Base-by-base conservation (phyloP, 2,329 filamentous ascomycete genomes). In the Fusarium coicis region DNA sequence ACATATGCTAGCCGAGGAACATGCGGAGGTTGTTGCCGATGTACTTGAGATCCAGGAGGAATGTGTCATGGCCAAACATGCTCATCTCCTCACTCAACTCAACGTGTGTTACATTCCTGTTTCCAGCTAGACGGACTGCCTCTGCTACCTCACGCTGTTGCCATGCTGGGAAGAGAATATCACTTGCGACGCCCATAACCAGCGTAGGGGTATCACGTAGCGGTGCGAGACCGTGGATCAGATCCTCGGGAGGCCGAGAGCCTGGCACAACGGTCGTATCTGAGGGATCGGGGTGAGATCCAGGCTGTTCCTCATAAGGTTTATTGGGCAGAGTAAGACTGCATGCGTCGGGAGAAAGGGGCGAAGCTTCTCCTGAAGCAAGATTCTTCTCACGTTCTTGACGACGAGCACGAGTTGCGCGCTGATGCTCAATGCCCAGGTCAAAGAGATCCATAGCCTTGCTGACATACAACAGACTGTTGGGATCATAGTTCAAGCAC, bases 401-500 rank as follows among this genome's bases (percentile, higher is more conserved):
- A 21, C 95, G 87, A 34, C 94, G 88, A 37, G 85, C 79, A 26
- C 85, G 85, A 5, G 93, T 90, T 26, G 88, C 89, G 7, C 85
- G 82, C 79, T 95, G 93, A 79, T 92, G 91, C 44, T 90, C 87
- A 53, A 86, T 85, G 30, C 96, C 95, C 0, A 99, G 88, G 78
- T 99, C 96, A 81, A 99, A 99, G 18, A 99, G 87, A 80, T 99
- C 96, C 96, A 99, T 99, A 10, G 96, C 96, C 84, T 99, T 99
- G 81, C 94, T 97, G 63, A 99, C 94, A 81, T 99, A 99, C 5
- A 99, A 86, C 43, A 98, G 85, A 79, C 95, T 97, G 83, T 99
- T 99, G 32, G 96, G 91, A 78, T 99, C 96, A 80, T 98, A 98
- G 72, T 96, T 95, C 32, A 99, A 87, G 80, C 95, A 98, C 86